Base-by-base conservation (phyloP, 176 grass and related monocot species). In the Rhipidocladum racemiflorum region DNA sequence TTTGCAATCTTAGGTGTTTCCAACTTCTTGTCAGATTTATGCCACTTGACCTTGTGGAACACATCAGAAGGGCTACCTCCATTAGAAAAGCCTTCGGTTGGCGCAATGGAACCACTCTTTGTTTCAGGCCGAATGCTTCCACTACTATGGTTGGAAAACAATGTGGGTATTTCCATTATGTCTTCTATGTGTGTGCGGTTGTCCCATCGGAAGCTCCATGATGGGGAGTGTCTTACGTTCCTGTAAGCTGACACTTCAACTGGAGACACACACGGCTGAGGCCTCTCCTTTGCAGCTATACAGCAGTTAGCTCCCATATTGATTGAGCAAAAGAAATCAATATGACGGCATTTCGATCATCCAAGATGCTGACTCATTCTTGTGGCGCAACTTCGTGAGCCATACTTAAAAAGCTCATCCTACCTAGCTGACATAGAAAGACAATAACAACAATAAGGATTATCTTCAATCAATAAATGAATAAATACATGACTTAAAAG, bases 261-360 rank as follows among this genome's bases (percentile, higher is more conserved):
- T 7, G 80, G 94, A 44, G 25, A 79, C 29, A 86, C 64, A 72
- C 85, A 81, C 70, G 79, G 87, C 32, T 87, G 85, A 76, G 89
- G 78, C 71, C 87, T 92, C 76, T 92, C 85, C 57, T 94, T 90
- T 76, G 87, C 76, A 85, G 87, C 94, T 59, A 91, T 74, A 81
- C 91, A 97, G 71, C 94, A 97, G 74, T 89, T 97, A 54, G 91
- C 94, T 70, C 94, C 94, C 94, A 97, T 97, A 17, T 93, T 74
- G 38, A 45, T 39, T 71, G 35, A 72, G 29, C 68, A 65, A 54
- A 65, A 77, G 36, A 64, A 82, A 72, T 73, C 60, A 73, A 83
- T 78, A 82, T 78, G 72, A 55, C 38, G 12, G 28, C 14, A 70
- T 55, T 86, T 75, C 20, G 40, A 73, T 65, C 66, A 86, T 24